Base-by-base conservation (phyloP, 768 basidiomycete genomes). In the Cystoderma amianthinum region DNA sequence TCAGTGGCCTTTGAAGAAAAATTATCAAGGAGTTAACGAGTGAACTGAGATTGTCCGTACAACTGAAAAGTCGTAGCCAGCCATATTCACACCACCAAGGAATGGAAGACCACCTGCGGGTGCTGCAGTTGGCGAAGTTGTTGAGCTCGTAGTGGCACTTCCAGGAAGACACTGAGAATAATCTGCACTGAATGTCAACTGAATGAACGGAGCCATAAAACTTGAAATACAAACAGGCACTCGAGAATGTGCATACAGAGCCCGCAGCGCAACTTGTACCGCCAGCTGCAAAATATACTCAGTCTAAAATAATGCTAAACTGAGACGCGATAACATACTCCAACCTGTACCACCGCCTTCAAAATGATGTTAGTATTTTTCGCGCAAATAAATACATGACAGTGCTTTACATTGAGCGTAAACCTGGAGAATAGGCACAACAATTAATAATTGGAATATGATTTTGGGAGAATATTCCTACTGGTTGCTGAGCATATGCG, bases 31-130 rank as follows among this genome's bases (percentile, higher is more conserved):
- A 7, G 25, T n/a, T 34, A 11, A 34, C 9, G 15, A 12, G n/a
- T 9, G 4, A 32, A 23, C 10, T 12, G 20, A 22, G 25, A 11
- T 32, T 13, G 2, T 11, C 48, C 66, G 39, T 47, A 69, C 66
- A 10, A 67, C 67, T 18, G 54, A 60, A 54, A 72, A 71, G 48
- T 71, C 70, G 45, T 64, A 71, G 7, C 71, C 69, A 38, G 70
- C 69, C 25, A 66, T 68, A 52, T 74, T 74, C 3, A 74, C 71
- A 45, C 72, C 72, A 5, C 69, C 69, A 9, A 71, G 49, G 47
- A 65, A 68, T 2, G 65, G 61, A 2, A 67, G 50, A 21, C 49
- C 48, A 2, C 53, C 32, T 30, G 39, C 38, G 11, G 47, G 39
- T 34, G 42, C 33, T 23, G 46, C 39, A 16, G 53, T 55, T 7